Evolutionary conservation across 768 basidiomycete genomes (phyloP), one percentile per base, ranked within the genome.

Genomic region (Psilocybe cyanescens): DNA sequence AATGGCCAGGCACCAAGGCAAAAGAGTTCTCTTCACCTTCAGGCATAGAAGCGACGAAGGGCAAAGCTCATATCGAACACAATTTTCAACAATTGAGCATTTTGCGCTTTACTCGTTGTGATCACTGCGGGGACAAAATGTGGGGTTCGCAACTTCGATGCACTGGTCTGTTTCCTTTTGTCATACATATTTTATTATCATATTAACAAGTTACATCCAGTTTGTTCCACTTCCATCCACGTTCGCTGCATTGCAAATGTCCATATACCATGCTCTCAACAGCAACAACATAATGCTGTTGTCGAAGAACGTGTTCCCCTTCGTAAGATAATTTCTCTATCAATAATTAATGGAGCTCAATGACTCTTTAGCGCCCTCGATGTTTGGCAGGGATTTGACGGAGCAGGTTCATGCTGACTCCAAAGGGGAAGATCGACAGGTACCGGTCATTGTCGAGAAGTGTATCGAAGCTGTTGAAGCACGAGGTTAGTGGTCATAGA

Each of bases 141-240:
- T 99, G 96, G 95, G 97, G 97, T 6, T 86, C 95, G n/a, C 95
- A 96, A 71, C 81, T 93, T 56, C 89, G 93, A 33, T 99, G 97
- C 72, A 85, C 89, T 65, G 82, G 97, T 95, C 71, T 71, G 94
- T 81, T 8, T 45, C 47, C 17, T 52, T 30, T 55, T 35, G n/a
- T 31, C 47, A 28, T 31, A 60, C 58, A 3, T 54, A 16, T 55
- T 12, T 6, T 45, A 24, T 54, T 14, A 41, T 19, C 14, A 16
- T 37, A 46, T 51, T 63, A 14, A 41, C 60, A 31, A 55, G 49
- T 28, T 44, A 4, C n/a, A 44, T 44, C 14, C 14, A 97, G 96
- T 78, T 30, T 99, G 97, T 73, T 90, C 87, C 17, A 83, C 90
- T 48, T 90, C 91, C 24, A 90, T 96, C 24, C 97, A 99, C 76